A percentile compares a stretch with the other conserved stretches of the same genome.
Conservation (phyloP, 164 flowering plant genomes). For the Annona cherimola region DNA sequence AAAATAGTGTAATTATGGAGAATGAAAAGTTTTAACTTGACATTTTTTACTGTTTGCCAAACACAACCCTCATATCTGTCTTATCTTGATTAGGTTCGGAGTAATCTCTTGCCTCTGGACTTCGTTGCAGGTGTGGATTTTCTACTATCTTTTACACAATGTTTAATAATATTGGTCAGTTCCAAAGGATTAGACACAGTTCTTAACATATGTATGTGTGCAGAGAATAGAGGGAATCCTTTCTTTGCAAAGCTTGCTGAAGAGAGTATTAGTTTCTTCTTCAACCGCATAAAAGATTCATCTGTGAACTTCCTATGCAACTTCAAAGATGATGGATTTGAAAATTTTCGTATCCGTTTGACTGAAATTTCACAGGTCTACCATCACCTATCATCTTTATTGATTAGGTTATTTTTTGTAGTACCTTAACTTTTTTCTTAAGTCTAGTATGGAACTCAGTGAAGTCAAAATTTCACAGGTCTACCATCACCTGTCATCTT, state of each 20-base stretch:
- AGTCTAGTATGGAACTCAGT: neutral
- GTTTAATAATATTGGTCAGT: neutral
- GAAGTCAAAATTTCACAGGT: slow-evolving; percentile 43
- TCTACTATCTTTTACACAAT: slow-evolving; percentile 6
- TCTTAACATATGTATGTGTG: slow-evolving; percentile 6
- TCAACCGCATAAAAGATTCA: slow-evolving; percentile 21
- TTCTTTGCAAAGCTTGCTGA: slow-evolving; percentile 48
- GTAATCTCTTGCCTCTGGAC: slow-evolving; percentile 56
- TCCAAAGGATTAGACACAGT: neutral
- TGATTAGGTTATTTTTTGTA: neutral
- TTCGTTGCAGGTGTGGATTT: slow-evolving; percentile 53
- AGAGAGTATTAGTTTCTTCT: slow-evolving; percentile 29
- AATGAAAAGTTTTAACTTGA: no score
- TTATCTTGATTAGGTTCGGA: slow-evolving; percentile 43
- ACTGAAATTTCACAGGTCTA: slow-evolving; percentile 60
- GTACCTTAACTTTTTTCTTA: neutral
- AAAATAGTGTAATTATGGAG: no score
- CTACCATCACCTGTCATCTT: neutral
- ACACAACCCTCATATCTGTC: neutral
- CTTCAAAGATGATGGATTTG: slow-evolving; percentile 23
- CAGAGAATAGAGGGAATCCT: slow-evolving; percentile 48
- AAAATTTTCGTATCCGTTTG: slow-evolving; percentile 43
- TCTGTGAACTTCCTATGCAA: slow-evolving; percentile 9
- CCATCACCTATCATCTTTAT: neutral
- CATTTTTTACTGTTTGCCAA: no score